Conservation (phyloP, 257 asterid genomes). For the Jacaranda mimosifolia region DNA sequence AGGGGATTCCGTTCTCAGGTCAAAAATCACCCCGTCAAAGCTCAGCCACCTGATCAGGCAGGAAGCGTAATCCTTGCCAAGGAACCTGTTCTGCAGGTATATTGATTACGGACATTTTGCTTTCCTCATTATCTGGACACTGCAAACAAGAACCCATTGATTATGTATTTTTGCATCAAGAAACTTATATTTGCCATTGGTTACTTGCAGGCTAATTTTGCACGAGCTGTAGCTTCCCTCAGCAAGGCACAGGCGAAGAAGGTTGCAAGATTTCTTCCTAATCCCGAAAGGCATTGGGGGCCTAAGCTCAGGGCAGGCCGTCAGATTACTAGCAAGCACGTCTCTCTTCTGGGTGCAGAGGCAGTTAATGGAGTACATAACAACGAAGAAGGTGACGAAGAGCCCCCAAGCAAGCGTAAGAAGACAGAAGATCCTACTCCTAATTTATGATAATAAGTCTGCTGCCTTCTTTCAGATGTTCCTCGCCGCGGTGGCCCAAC, state of each 20-base stretch:
- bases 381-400: constrained; percentile 49
- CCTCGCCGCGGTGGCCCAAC: constrained; percentile 17
- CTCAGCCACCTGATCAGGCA: constrained; percentile 83
- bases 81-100: constrained; percentile 88
- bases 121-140: neutral
- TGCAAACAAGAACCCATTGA: neutral
- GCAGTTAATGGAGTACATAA: constrained; percentile 59
- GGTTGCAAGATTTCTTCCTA: constrained; percentile 91
- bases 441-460: constrained; percentile 49
- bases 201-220: constrained; percentile 79
- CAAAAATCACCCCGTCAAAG: constrained; percentile 89
- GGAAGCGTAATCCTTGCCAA: constrained; percentile 88
- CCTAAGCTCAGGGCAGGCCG: constrained; percentile 99
- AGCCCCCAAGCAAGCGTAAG: constrained; percentile 87
- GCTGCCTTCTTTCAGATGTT: neutral
- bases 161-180: no score
- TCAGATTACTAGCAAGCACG: constrained; percentile 80
- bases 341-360: constrained; percentile 81
- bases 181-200: neutral
- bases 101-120: neutral
- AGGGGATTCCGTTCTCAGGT: constrained; percentile 54
- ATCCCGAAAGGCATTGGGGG: constrained; percentile 99
- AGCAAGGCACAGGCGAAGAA: constrained; percentile 97
- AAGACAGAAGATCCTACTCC: constrained; percentile 68
- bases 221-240: constrained; percentile 90